Evolutionary conservation across 768 basidiomycete genomes (phyloP), one percentile per base, ranked within the genome.

Genomic region (Tricholoma hemisulphureum): DNA sequence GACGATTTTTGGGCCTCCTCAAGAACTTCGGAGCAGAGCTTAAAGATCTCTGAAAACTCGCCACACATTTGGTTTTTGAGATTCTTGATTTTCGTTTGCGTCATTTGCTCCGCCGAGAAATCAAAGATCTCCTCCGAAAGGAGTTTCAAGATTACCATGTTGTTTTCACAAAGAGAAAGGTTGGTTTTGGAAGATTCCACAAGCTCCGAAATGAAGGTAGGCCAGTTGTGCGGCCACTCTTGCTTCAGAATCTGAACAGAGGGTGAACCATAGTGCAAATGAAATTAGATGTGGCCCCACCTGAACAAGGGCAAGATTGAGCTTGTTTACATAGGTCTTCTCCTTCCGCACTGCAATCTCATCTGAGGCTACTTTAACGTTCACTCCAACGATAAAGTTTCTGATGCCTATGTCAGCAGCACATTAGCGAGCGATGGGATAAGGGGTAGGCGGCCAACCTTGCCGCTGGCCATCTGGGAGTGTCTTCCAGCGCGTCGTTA

Each of bases 211-310:
- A 98, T 97, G 79, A 98, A 98, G 20, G 83, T 91, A 28, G 96
- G 95, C 97, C 97, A 99, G 68, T 96, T 94, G 72, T 97, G 93
- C 21, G 96, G 96, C 97, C 97, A 99, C 71, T 98, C 97, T 79
- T 98, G 97, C 75, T 98, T 99, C 61, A 99, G 79, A 60, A 99
- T 97, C 95, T 99, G 67, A 18, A 29, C 3, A 18, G 43, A 56
- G 34, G 9, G 49, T 52, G 46, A 23, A 58, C 56, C 41, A n/a
- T 34, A 16, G 59, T 57, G 14, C 56, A 35, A 60, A 45, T 18
- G 49, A 52, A 6, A 34, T 29, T n/a, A n/a, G 59, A 52, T 41
- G 50, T 24, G 18, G 16, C 71, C 81, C 56, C 57, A 93, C 95
- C 78, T 96, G 93, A 54, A 99, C 93, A 49, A 99, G 82, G 18